Evolutionary conservation across 306 rosid species (phyloP).

Genomic region (Lathyrus sativus): DNA sequence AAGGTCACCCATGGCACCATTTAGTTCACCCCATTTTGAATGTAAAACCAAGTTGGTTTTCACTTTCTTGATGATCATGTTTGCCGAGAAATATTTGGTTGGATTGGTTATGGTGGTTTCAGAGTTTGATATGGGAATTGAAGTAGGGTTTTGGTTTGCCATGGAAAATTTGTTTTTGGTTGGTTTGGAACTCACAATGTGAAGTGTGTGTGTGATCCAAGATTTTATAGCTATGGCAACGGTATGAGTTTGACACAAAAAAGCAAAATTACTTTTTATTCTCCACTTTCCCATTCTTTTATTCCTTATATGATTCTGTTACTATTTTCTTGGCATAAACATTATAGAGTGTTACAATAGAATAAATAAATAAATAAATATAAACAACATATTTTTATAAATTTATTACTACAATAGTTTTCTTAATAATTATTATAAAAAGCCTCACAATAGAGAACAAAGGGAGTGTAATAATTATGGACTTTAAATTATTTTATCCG

Average conservation of each 20-base stretch:
- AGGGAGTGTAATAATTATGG: no score
- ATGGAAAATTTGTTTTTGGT: slow-evolving; percentile 28
- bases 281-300: not conserved
- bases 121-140: slow-evolving; percentile 32
- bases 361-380: no score
- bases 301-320: not conserved
- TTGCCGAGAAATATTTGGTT: slow-evolving; percentile 33
- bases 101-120: slow-evolving; percentile 28
- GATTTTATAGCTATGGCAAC: slow-evolving; percentile 8
- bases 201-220: slow-evolving; percentile 1
- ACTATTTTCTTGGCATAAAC: not conserved
- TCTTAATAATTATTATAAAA: no score
- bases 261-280: not conserved
- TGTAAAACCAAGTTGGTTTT: slow-evolving; percentile 53
- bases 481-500: no score
- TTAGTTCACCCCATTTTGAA: slow-evolving; percentile 64
- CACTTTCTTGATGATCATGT: slow-evolving; percentile 16
- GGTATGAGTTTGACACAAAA: not conserved
- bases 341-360: no score
- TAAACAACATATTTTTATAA: no score
- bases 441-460: no score
- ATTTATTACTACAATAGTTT: no score
- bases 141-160: slow-evolving; percentile 44
- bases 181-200: slow-evolving; percentile 7
- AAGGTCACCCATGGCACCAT: slow-evolving; percentile 81